Base-by-base conservation (phyloP, 2,329 filamentous ascomycete genomes). In the Sarocladium kiliense region DNA sequence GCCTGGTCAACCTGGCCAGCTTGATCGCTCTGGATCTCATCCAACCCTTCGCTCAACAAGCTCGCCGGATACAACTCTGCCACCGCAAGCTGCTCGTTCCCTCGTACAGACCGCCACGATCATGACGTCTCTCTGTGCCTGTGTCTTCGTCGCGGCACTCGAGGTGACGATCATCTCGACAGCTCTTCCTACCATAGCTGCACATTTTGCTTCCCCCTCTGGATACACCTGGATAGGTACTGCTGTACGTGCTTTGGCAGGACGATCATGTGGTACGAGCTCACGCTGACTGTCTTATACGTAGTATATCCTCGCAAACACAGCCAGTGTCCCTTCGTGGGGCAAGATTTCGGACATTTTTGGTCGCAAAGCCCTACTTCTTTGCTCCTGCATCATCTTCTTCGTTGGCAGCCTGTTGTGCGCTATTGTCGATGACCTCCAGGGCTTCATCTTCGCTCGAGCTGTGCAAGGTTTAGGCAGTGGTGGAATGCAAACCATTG, bases 171-270 rank as follows among this genome's bases (percentile, higher is more conserved):
- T 85, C 61, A 73, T 86, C 27, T 78, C 83, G 1, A 84, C 84
- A 0, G 80, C 83, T 1, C 74, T 86, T 6, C 84, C 84, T 0
- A 80, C 80, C 9, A 86, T 87, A 50, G 73, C 79, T 2, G 66
- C 68, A 2, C 74, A 86, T 26, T 78, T 90, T 36, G 64, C 80
- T 49, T 86, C 82, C 27, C 81, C 79, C 16, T 74, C 81, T 1
- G 86, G 86, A 6, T 92, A 91, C 69, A 84, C 85, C 14, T 92
- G 88, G 89, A 87, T 93, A 58, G 88, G 88, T 1, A 84, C 80
- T 26, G 82, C 88, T 0, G 92, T 88, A 18, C 9, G 23, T 19
- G 12, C 10, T 32, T n/a, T 4, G 26, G 3, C 44, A n/a, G 12
- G 7, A 23, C 21, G 23, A 23, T 26, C 10, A 4, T 45, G 16